Conservation (phyloP, 345 rosid genomes). For the Carallia brachiata region DNA sequence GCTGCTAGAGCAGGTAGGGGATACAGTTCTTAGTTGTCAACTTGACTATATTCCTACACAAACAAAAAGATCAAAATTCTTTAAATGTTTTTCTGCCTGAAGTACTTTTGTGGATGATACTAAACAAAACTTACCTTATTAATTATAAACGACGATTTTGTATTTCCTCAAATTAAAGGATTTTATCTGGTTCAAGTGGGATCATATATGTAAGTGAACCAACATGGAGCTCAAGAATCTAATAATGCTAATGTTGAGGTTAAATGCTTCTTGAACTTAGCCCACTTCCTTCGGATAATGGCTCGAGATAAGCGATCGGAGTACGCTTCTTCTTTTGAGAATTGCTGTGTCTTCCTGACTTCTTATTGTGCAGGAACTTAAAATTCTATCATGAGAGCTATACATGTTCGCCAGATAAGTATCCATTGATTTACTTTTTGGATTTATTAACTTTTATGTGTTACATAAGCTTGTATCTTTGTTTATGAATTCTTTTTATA, state of each 20-base stretch:
- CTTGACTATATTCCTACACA: too few species aligned
- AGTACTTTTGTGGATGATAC: neutral
- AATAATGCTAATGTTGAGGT: neutral
- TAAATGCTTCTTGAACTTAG: neutral
- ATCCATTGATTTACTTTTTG: neutral
- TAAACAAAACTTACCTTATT: neutral
- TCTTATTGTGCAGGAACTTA: slow-evolving; percentile 87
- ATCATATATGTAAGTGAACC: slow-evolving; percentile 75
- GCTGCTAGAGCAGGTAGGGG: too few species aligned
- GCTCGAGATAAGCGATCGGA: too few species aligned
- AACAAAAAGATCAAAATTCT: neutral
- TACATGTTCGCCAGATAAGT: slow-evolving; percentile 6
- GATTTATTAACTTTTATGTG: too few species aligned
- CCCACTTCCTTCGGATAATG: too few species aligned
- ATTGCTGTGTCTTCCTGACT: slow-evolving; percentile 47
- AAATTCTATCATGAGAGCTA: slow-evolving; percentile 92
- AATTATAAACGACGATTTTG: neutral
- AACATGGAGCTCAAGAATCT: neutral
- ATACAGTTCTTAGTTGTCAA: too few species aligned
- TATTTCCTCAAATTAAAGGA: slow-evolving; percentile 44
- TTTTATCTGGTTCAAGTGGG: slow-evolving; percentile 81
- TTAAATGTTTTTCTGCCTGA: neutral
- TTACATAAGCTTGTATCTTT: too few species aligned
- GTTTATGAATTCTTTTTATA: too few species aligned
- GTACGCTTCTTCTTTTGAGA: too few species aligned